A percentile compares a stretch with the other conserved stretches of the same genome.
Evolutionary conservation across 768 basidiomycete genomes (phyloP).

Genomic region (Ephemerocybe angulata): DNA sequence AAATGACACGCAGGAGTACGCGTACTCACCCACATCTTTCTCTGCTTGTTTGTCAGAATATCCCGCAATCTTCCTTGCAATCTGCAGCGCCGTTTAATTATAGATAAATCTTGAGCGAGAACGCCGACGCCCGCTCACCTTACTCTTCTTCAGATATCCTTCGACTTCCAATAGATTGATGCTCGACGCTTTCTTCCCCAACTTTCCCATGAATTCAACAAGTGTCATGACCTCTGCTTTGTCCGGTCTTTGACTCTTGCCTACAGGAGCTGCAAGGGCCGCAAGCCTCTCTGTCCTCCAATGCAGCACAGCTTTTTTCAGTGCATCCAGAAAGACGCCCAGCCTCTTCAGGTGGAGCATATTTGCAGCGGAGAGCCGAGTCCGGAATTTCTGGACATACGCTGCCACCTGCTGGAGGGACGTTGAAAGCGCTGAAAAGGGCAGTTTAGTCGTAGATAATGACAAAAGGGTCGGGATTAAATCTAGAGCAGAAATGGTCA

Average conservation of each 20-base stretch:
- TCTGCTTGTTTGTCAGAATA: conserved; percentile 66
- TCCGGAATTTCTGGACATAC: conserved; percentile 77
- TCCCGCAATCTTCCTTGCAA: conserved; percentile 79
- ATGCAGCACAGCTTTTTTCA: conserved; percentile 54
- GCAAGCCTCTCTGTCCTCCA: conserved; percentile 42
- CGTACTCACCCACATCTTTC: conserved; percentile 34
- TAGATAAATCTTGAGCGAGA: conserved; percentile 12
- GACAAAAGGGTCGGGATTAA: conserved; percentile 87
- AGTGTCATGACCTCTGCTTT: conserved; percentile 65
- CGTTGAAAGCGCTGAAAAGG: conserved; percentile 49
- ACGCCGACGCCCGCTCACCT: conserved; percentile 41
- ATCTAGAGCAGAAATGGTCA: conserved; percentile 43
- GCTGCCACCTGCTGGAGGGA: conserved; percentile 72
- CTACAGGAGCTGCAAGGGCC: conserved; percentile 13
- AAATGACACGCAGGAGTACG: background rate
- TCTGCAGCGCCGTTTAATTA: too few species aligned
- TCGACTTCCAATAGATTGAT: conserved; percentile 85
- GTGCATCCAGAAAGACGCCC: conserved; percentile 64
- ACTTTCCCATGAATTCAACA: conserved; percentile 54
- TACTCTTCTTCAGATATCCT: conserved; percentile 76
- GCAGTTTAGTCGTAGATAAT: conserved; percentile 69
- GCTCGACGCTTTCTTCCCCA: conserved; percentile 67
- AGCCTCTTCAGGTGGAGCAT: conserved; percentile 78
- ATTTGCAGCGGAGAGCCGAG: conserved; percentile 69
- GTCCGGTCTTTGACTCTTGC: conserved; percentile 12